Evolutionary conservation across 768 basidiomycete genomes (phyloP), one percentile per base, ranked within the genome.

Genomic region (Pleurotus eryngii): DNA sequence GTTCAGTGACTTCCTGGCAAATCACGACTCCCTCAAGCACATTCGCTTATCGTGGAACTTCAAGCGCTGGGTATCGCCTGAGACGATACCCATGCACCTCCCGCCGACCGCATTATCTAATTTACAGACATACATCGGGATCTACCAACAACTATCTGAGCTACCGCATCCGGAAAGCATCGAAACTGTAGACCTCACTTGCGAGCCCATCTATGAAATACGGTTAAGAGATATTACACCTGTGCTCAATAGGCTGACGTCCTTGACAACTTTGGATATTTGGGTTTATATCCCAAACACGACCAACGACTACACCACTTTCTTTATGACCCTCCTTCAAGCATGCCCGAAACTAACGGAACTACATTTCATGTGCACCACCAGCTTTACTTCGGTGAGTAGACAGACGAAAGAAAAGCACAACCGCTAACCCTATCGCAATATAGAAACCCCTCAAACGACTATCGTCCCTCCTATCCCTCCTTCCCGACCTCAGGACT

Each of bases 361-460:
- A 59, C 69, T 81, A 26, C 79, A 80, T 63, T 78, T 78, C 49
- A 80, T 80, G 79, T 80, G 78, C 59, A 81, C 79, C 4, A 80
- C 77, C 1, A 63, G 72, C 8, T 78, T 80, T 63, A 72, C 74
- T 7, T 65, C 65, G 51, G 77, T 76, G 56, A 46, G 30, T 35
- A 35, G 8, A 2, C 30, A 9, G 30, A 35, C 7, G 4, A 35
- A 35, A 35, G 30, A 35, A 35, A 9, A 3, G 11, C 11, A 35
- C 30, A 9, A 35, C 11, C 11, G 30, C 30, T 35, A 9, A 35
- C 30, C 30, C 11, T 11, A 9, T 35, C 8, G 30, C 22, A 20
- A 22, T 22, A 3, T 48, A 81, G 77, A 78, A 75, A 69, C 72
- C 76, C 5, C 66, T 79, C 24, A 72, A 54, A 26, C 72, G 76